Evolutionary conservation across 2,329 filamentous ascomycete genomes (phyloP).

Genomic region (Neurospora crassa): DNA sequence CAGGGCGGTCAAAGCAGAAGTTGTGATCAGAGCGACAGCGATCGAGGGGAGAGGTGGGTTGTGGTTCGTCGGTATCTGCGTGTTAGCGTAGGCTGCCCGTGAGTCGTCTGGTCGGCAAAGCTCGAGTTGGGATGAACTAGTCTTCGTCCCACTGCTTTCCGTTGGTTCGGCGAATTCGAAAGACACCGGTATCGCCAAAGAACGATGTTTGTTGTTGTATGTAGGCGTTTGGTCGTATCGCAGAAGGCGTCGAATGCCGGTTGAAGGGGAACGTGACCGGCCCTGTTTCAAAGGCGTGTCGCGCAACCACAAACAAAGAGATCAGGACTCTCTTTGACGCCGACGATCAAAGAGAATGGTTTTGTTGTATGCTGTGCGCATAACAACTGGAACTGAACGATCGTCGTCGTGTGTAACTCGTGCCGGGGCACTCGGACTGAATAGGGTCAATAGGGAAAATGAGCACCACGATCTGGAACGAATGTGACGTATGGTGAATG

Average conservation of each 20-base stretch:
- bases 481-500: neutral
- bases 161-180: neutral
- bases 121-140: neutral
- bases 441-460: neutral
- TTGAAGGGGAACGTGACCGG: neutral
- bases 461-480: neutral
- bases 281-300: neutral
- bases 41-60: neutral
- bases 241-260: neutral
- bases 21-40: constrained; percentile 4
- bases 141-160: neutral
- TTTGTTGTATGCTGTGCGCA: neutral
- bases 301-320: neutral
- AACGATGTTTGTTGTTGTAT: neutral
- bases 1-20: constrained; percentile 5
- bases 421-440: neutral
- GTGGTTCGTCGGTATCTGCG: neutral
- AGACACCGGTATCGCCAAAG: neutral
- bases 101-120: neutral
- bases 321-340: neutral
- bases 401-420: neutral
- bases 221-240: neutral
- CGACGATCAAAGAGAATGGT: neutral
- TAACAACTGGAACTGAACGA: neutral
- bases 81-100: neutral